A percentile compares a stretch with the other conserved stretches of the same genome.
Evolutionary conservation across 2,329 filamentous ascomycete genomes (phyloP).

Genomic region (Aschersonia sp.): DNA sequence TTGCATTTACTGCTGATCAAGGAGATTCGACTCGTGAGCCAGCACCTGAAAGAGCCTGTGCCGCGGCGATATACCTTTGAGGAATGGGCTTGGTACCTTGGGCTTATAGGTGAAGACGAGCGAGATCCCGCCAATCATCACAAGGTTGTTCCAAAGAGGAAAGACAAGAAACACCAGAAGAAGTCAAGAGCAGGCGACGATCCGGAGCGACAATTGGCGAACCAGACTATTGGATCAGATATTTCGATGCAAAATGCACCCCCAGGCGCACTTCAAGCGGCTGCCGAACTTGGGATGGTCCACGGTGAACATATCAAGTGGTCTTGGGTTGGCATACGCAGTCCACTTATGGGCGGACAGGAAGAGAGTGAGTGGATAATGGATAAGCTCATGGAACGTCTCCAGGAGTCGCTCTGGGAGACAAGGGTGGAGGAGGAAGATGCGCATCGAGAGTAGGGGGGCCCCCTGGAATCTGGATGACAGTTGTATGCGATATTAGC

Average conservation of each 20-base stretch:
- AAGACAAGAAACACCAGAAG: constrained; percentile 5
- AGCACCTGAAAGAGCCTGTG: constrained; percentile 41
- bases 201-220: neutral
- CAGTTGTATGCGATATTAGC: no score
- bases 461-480: no score
- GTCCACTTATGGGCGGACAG: constrained; percentile 54
- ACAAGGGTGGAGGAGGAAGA: constrained; percentile 3
- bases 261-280: constrained; percentile 1
- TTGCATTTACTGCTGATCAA: constrained; percentile 54
- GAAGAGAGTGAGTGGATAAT: constrained; percentile 62
- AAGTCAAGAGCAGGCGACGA: neutral
- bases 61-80: constrained; percentile 61
- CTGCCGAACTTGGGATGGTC: constrained; percentile 11
- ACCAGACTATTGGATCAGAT: neutral
- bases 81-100: constrained; percentile 76
- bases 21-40: constrained; percentile 52
- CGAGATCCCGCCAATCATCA: constrained; percentile 33
- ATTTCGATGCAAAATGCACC: neutral
- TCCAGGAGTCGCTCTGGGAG: constrained; percentile 23
- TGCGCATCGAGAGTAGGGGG: neutral
- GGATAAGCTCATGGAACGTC: constrained; percentile 42
- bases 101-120: constrained; percentile 58
- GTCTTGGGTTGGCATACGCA: constrained; percentile 60
- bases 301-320: constrained; percentile 26
- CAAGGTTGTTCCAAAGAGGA: constrained; percentile 17